Conservation (phyloP, 495 filamentous ascomycete genomes). For the Penicillium crystallinum region DNA sequence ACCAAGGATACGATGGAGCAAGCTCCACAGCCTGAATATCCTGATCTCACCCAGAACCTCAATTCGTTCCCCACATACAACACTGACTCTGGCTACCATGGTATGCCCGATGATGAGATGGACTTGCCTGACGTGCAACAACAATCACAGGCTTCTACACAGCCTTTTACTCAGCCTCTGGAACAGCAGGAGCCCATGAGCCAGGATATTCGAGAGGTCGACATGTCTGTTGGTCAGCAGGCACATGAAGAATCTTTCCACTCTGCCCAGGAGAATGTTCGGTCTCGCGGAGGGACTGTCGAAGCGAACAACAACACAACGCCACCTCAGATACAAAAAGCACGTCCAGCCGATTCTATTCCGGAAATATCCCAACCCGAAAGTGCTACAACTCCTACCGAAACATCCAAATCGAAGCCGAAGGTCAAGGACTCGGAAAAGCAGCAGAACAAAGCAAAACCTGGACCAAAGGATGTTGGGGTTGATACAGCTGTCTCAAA, state of each 20-base stretch:
- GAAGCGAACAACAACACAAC: slow-evolving; percentile 29
- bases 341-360: slow-evolving; percentile 6
- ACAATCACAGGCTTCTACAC: slow-evolving; percentile 33
- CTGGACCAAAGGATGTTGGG: slow-evolving; percentile 1
- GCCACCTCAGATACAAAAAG: slow-evolving; percentile 13
- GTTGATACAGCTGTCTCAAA: neutral
- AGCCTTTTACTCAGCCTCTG: slow-evolving; percentile 33
- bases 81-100: slow-evolving; percentile 80
- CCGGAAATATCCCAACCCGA: slow-evolving; percentile 13
- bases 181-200: slow-evolving; percentile 33
- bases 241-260: slow-evolving; percentile 60
- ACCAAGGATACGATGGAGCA: slow-evolving; percentile 17
- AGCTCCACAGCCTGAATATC: slow-evolving; percentile 28
- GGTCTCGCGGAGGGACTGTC: slow-evolving; percentile 34
- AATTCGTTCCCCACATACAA: slow-evolving; percentile 41
- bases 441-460: slow-evolving; percentile 14
- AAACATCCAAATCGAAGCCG: slow-evolving; percentile 1
- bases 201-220: slow-evolving; percentile 17
- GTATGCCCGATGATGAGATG: slow-evolving; percentile 51
- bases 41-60: slow-evolving; percentile 31
- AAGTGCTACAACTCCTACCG: slow-evolving; percentile 15
- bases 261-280: slow-evolving; percentile 59
- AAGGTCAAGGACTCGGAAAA: slow-evolving; percentile 2
- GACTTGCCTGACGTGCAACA: slow-evolving; percentile 30
- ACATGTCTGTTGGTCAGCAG: slow-evolving; percentile 40